Conservation (phyloP, 345 rosid species). For the Camelina neglecta region DNA sequence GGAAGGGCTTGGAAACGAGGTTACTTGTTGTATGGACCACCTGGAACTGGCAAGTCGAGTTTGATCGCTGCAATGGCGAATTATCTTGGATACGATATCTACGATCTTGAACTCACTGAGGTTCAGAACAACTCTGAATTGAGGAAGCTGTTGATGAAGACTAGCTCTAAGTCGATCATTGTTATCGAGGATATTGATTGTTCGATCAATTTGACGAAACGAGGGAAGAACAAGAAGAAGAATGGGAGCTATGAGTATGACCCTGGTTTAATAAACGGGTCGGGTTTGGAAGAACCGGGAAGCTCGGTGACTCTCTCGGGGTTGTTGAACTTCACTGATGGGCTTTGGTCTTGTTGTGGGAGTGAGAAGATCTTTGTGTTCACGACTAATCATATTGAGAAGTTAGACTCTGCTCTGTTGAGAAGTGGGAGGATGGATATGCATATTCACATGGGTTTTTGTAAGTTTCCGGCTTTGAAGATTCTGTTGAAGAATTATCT, state of each 20-base stretch:
- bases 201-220: slow-evolving; percentile 65
- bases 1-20: slow-evolving; percentile 98
- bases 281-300: slow-evolving; percentile 48
- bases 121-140: slow-evolving; percentile 90
- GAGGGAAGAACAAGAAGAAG: slow-evolving; percentile 37
- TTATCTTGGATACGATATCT: slow-evolving; percentile 80
- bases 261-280: slow-evolving; percentile 46
- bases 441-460: slow-evolving; percentile 89
- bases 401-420: slow-evolving; percentile 81
- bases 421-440: slow-evolving; percentile 96
- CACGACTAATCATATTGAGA: slow-evolving; percentile 87
- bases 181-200: slow-evolving; percentile 96
- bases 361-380: slow-evolving; percentile 93
- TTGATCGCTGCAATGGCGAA: slow-evolving; percentile 99
- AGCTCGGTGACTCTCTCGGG: slow-evolving; percentile 74
- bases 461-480: slow-evolving; percentile 64
- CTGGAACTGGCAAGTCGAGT: slow-evolving; percentile 96
- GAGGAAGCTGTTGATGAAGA: slow-evolving; percentile 85
- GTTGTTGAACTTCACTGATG: slow-evolving; percentile 88
- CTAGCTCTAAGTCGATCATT: slow-evolving; percentile 84
- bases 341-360: slow-evolving; percentile 98
- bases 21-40: slow-evolving; percentile 85
- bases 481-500: slow-evolving; percentile 75
- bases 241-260: slow-evolving; percentile 34
- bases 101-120: slow-evolving; percentile 90